phyloP scores from a whole-genome alignment of 352 stramenopile genomes.

The Globisporangium paddicum region DNA sequence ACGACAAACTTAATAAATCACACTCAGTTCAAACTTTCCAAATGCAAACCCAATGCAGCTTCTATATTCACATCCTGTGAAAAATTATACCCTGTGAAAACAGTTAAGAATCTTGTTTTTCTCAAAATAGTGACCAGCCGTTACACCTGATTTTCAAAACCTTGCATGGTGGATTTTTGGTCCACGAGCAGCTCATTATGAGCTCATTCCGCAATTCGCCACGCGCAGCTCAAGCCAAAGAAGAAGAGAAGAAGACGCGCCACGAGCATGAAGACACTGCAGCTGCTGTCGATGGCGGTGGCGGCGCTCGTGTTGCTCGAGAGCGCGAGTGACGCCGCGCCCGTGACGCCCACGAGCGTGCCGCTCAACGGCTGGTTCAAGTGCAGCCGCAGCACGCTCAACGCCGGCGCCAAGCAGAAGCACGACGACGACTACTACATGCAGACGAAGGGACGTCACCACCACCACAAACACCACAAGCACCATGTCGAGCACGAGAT shows the following conservation, averaged over 20 bases:
- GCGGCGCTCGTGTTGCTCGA: slow-evolving; percentile 7
- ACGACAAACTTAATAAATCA: not conserved
- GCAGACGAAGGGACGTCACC: slow-evolving; percentile 12
- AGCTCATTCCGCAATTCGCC: slow-evolving; percentile 7
- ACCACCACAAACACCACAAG: slow-evolving; percentile 4
- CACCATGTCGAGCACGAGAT: not conserved
- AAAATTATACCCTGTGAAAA: not conserved
- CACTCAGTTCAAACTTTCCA: not conserved
- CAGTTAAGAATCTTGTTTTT: not conserved
- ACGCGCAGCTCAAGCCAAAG: too few species aligned
- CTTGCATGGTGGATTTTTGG: slow-evolving; percentile 5
- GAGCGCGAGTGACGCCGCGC: not conserved
- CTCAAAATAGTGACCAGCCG: not conserved
- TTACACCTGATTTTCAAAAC: slow-evolving; percentile 3
- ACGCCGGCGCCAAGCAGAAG: not conserved
- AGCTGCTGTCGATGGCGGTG: not conserved
- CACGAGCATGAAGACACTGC: slow-evolving; percentile 12
- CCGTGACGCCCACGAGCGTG: slow-evolving; percentile 12
- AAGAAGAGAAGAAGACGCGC: not conserved
- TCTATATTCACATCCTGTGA: not conserved
- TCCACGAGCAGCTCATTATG: too few species aligned
- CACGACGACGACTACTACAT: slow-evolving; percentile 23
- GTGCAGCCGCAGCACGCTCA: slow-evolving; percentile 23
- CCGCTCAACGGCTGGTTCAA: slow-evolving; percentile 31
- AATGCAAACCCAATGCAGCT: not conserved